A percentile compares a stretch with the other conserved stretches of the same genome.
Conservation (phyloP, 1,284 basidiomycete genomes). For the Ceratobasidium sp. region DNA sequence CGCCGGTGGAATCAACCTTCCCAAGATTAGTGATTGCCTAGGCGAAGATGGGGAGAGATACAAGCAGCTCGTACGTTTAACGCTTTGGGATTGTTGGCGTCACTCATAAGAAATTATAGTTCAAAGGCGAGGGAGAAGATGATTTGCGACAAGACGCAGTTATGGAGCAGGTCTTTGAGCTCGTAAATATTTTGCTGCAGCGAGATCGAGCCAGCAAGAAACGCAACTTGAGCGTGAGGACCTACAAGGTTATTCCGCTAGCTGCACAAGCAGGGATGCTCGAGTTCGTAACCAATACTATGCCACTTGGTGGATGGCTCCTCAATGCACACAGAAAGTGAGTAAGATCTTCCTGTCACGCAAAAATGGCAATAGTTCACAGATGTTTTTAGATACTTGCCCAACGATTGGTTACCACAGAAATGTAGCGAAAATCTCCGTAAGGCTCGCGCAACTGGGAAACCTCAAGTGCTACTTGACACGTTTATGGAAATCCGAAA, state of each 20-base stretch:
- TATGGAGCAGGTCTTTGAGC: slow-evolving; percentile 98
- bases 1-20: slow-evolving; percentile 85
- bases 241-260: slow-evolving; percentile 93
- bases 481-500: slow-evolving; percentile 99
- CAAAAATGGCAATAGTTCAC: too few species aligned
- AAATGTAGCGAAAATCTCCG: too few species aligned
- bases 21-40: slow-evolving; percentile 82
- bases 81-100: slow-evolving; percentile 36
- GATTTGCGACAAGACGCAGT: slow-evolving; percentile 98
- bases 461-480: slow-evolving; percentile 91
- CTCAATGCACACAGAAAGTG: background rate
- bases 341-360: too few species aligned
- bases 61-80: slow-evolving; percentile 80
- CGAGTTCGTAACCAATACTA: slow-evolving; percentile 98
- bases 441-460: too few species aligned
- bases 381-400: too few species aligned
- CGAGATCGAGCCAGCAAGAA: slow-evolving; percentile 97
- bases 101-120: slow-evolving; percentile 64
- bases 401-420: too few species aligned
- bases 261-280: slow-evolving; percentile 98
- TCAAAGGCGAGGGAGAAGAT: slow-evolving; percentile 97
- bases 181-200: slow-evolving; percentile 94
- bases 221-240: slow-evolving; percentile 93
- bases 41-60: slow-evolving; percentile 79
- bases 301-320: slow-evolving; percentile 63